Conservation (phyloP, 768 basidiomycete genomes). For the Boletellus ananas region DNA sequence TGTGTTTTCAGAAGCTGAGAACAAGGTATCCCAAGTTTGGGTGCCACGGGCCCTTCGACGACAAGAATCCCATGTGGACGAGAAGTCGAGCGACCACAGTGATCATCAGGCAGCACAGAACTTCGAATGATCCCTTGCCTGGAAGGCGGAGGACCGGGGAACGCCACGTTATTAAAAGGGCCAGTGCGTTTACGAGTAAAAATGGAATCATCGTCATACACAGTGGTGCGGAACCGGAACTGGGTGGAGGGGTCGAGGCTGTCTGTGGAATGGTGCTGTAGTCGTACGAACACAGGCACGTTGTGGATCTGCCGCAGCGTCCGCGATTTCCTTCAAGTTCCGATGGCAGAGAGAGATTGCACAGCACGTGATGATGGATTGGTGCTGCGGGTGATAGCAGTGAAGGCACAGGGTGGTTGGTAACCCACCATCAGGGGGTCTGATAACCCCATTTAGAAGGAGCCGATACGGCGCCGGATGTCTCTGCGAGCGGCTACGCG, state of each 20-base stretch:
- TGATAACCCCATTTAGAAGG: not conserved
- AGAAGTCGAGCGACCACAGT: too few species aligned
- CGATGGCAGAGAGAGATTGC: too few species aligned
- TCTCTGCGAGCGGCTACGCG: not conserved
- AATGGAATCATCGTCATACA: too few species aligned
- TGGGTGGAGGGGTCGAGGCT: too few species aligned
- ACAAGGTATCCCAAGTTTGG: too few species aligned
- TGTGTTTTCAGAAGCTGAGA: not conserved
- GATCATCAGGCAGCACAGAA: not conserved
- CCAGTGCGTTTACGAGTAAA: too few species aligned
- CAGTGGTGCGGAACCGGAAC: too few species aligned
- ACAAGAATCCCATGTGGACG: not conserved
- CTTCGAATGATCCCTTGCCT: not conserved
- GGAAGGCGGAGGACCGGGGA: not conserved
- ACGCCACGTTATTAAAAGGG: not conserved
- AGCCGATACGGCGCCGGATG: not conserved
- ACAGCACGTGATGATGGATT: not conserved
- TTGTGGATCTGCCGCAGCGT: too few species aligned
- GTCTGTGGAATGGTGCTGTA: too few species aligned
- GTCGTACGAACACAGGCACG: too few species aligned
- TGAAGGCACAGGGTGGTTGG: not conserved
- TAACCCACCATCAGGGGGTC: constrained; percentile 12
- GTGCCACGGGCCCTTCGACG: too few species aligned
- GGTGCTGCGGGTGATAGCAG: not conserved
- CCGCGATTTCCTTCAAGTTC: too few species aligned